Evolutionary conservation across 2,329 filamentous ascomycete species (phyloP), one percentile per base, ranked within the genome.

Genomic region (Karstenula rhodostoma): DNA sequence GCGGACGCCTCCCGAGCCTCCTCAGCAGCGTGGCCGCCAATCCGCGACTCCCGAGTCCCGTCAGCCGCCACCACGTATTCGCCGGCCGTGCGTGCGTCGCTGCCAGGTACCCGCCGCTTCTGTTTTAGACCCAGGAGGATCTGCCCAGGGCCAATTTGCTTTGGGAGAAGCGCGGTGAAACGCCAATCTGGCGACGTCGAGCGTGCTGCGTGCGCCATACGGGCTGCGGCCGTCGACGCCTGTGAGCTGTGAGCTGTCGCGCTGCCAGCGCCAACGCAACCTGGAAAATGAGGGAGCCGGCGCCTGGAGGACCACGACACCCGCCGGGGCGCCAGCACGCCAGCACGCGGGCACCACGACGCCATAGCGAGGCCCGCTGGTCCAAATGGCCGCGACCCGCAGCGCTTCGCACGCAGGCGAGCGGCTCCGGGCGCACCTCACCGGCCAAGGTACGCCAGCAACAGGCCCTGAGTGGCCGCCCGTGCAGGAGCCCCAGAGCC

Each of bases 391-490:
- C 55, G 17, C 33, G 9, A 19, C 15, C 33, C 29, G 23, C 56
- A 57, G 54, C 54, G 54, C 37, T 50, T 57, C 55, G 46, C 46
- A 43, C 29, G 47, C 55, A 33, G 40, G 25, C 56, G 56, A 52
- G 48, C 48, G 56, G 56, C 56, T 57, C 33, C 25, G 50, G 25
- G 23, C 46, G 29, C 56, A 37, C 22, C 33, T 17, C 32, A 27
- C 37, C 15, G n/a, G n/a, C 22, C 13, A 4, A 15, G 25, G 47
- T 47, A 22, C 37, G 37, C 19, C 49, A 25, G 54, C 43, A 43
- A 19, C 50, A n/a, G 12, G 55, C 49, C 55, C 56, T 58, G 44
- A 56, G 68, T 91, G 90, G 85, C 71, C 68, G 66, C 59, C 67
- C 65, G 67, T 50, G 42, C 53, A 22, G 46, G 56, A 33, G 61